Percentiles rank a stretch among this genome's conserved stretches.
phyloP scores from a whole-genome alignment of 305 asterid genomes.

The Fraxinus dipetala region DNA sequence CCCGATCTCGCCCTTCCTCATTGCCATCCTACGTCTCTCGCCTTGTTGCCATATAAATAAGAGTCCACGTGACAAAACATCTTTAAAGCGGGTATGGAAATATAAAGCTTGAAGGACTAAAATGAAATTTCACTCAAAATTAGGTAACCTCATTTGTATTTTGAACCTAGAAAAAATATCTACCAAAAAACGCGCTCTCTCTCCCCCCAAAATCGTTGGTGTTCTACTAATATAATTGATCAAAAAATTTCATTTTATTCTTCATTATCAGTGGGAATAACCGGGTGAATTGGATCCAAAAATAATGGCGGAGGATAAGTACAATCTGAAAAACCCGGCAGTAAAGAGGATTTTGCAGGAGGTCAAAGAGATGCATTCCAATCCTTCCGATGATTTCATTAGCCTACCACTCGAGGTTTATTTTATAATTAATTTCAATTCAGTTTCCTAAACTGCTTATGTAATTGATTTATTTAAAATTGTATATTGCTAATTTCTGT shows the following conservation, averaged over 20 bases:
- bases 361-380: conserved; percentile 92
- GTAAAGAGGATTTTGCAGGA: conserved; percentile 97
- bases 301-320: conserved; percentile 71
- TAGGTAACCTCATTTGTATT: not conserved
- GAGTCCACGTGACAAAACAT: not conserved
- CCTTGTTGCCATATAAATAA: not conserved
- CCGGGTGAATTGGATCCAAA: conserved; percentile 30
- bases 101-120: not conserved
- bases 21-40: too few species aligned
- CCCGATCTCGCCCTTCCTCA: too few species aligned
- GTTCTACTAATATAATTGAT: not conserved
- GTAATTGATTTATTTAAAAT: not conserved
- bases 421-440: not conserved
- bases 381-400: conserved; percentile 88
- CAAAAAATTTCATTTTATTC: not conserved
- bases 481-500: conserved; percentile 11
- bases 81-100: not conserved
- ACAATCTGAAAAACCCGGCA: conserved; percentile 84
- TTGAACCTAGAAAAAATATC: not conserved
- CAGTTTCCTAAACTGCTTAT: not conserved
- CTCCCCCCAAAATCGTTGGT: not conserved
- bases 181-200: not conserved
- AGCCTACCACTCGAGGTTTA: conserved; percentile 95
- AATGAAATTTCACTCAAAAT: not conserved
- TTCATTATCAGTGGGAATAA: conserved; percentile 6